Conservation (phyloP, 1,284 basidiomycete genomes). For the Ceratobasidium sp. region DNA sequence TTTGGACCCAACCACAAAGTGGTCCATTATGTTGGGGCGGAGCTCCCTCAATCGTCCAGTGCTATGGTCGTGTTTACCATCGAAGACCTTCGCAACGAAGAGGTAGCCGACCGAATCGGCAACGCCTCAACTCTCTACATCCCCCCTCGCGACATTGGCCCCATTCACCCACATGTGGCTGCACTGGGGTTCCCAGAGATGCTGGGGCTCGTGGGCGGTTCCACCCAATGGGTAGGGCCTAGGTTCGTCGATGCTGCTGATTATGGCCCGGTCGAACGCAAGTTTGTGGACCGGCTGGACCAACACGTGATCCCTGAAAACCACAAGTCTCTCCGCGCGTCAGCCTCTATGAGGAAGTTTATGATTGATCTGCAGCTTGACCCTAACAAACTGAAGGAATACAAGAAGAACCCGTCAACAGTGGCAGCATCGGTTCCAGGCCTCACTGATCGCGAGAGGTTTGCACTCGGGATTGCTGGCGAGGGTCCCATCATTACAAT, state of each 20-base stretch:
- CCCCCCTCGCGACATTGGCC: background rate
- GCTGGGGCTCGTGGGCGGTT: background rate
- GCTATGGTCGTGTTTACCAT: background rate
- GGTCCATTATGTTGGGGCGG: background rate
- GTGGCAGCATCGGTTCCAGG: background rate
- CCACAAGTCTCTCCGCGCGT: background rate
- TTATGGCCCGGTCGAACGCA: background rate
- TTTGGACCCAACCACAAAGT: background rate
- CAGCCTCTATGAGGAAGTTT: background rate
- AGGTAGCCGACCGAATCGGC: background rate
- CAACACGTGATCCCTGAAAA: background rate
- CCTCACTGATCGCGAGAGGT: background rate
- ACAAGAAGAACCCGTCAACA: background rate
- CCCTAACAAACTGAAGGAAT: background rate
- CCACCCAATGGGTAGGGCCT: background rate
- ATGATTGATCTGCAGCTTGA: background rate
- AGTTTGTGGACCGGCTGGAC: background rate
- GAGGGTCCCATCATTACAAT: no score
- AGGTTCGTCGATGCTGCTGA: background rate
- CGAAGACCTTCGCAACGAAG: background rate
- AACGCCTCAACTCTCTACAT: background rate
- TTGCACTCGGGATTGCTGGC: background rate
- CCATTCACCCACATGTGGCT: background rate
- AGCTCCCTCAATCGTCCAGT: background rate
- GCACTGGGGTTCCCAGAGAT: background rate